Percentiles rank a stretch among this genome's conserved stretches.
Conservation (phyloP, 148 eudicot species). For the Silene latifolia region DNA sequence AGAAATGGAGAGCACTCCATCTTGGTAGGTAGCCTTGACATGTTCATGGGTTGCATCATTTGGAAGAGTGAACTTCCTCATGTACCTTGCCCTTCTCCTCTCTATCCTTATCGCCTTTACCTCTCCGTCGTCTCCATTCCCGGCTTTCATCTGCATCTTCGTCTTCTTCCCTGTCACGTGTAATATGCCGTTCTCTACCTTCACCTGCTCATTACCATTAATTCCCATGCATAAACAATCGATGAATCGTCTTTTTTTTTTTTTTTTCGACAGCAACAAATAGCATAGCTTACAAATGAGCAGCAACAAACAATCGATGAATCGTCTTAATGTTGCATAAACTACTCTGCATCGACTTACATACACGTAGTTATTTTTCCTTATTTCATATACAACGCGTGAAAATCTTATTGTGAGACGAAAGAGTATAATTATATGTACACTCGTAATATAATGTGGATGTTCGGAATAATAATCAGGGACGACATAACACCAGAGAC, state of each 20-base stretch:
- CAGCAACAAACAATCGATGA: not conserved
- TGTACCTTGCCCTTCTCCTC: constrained; percentile 40
- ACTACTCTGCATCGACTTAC: too few species aligned
- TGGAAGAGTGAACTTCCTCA: constrained; percentile 41
- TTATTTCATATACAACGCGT: too few species aligned
- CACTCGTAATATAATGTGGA: too few species aligned
- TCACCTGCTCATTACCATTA: constrained; percentile 25
- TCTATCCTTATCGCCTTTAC: constrained; percentile 34
- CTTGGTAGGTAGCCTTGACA: constrained; percentile 41
- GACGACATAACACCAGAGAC: too few species aligned
- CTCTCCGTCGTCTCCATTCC: not conserved
- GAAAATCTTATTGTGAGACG: too few species aligned
- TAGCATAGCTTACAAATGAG: too few species aligned
- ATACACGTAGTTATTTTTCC: too few species aligned
- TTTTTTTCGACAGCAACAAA: too few species aligned
- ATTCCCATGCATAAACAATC: not conserved
- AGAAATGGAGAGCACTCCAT: constrained; percentile 42
- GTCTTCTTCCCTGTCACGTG: constrained; percentile 38
- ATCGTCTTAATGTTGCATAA: not conserved
- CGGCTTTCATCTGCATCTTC: constrained; percentile 20
- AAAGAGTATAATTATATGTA: too few species aligned
- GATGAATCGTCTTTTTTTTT: not conserved
- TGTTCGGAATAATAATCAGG: too few species aligned
- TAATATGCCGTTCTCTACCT: constrained; percentile 35
- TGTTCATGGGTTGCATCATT: constrained; percentile 28